A percentile compares a stretch with the other conserved stretches of the same genome.
Conservation (phyloP, 257 asterid species). For the Plantago elongata region DNA sequence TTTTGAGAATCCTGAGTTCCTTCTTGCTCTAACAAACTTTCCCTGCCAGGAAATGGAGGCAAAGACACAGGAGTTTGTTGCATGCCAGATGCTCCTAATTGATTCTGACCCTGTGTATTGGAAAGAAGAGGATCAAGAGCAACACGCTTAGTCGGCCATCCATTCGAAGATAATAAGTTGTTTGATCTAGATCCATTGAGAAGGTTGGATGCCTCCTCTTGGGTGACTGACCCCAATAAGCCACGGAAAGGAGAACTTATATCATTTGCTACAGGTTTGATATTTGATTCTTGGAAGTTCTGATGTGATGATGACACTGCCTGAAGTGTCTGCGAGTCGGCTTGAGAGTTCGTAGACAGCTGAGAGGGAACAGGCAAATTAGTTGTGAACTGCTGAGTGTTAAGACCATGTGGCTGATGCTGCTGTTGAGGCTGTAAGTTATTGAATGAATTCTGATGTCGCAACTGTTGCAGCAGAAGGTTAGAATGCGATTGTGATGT, state of each 20-base stretch:
- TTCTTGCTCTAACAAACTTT: slow-evolving; percentile 48
- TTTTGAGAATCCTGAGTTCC: slow-evolving; percentile 58
- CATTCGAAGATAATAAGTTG: slow-evolving; percentile 34
- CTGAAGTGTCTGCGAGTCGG: slow-evolving; percentile 31
- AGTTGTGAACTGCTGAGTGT: slow-evolving; percentile 35
- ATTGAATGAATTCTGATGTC: slow-evolving; percentile 46
- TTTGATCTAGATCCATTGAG: slow-evolving; percentile 36
- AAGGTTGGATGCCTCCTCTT: slow-evolving; percentile 45
- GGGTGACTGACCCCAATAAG: slow-evolving; percentile 40
- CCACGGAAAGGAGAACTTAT: slow-evolving; percentile 48
- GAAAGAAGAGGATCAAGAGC: slow-evolving; percentile 52
- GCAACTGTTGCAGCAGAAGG: slow-evolving; percentile 46
- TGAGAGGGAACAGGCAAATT: slow-evolving; percentile 32
- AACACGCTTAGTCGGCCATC: slow-evolving; percentile 59
- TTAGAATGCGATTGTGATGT: slow-evolving; percentile 31
- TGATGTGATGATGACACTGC: slow-evolving; percentile 39
- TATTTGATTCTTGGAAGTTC: slow-evolving; percentile 32
- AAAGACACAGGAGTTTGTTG: slow-evolving; percentile 38
- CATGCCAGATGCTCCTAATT: slow-evolving; percentile 31
- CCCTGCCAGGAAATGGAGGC: slow-evolving; percentile 77
- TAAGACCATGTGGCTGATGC: slow-evolving; percentile 23
- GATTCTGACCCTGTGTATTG: slow-evolving; percentile 29
- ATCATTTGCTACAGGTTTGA: slow-evolving; percentile 29
- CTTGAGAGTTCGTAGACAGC: slow-evolving; percentile 36
- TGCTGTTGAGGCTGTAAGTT: slow-evolving; percentile 36